These are phyloP conservation scores for Sugiyamaella pinicola DNA, from an alignment of 1,139 yeast species.

Conservation along the genomic window DNA sequence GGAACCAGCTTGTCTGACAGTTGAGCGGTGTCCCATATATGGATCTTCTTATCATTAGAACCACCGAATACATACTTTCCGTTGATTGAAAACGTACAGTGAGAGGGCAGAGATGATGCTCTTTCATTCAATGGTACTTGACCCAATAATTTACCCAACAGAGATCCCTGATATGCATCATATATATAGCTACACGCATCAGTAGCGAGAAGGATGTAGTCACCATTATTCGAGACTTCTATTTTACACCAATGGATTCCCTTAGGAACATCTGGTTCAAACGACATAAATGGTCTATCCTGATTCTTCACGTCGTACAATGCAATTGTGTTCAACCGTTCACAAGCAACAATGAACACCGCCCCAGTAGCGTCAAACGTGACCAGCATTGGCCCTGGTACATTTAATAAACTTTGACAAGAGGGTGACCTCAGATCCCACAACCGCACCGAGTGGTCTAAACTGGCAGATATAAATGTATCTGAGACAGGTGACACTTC, in stretches of 20 bases:
- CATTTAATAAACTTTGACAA: constrained; percentile 58
- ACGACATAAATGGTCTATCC: constrained; percentile 57
- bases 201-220: constrained; percentile 67
- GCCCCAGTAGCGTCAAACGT: constrained; percentile 85
- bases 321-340: constrained; percentile 50
- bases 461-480: constrained; percentile 65
- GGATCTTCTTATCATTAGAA: constrained; percentile 57
- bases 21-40: constrained; percentile 57
- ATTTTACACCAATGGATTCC: constrained; percentile 60
- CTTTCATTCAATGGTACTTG: constrained; percentile 45
- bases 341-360: constrained; percentile 72
- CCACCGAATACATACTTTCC: constrained; percentile 71
- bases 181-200: constrained; percentile 58
- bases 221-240: constrained; percentile 85
- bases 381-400: constrained; percentile 57
- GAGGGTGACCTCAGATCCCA: constrained; percentile 75
- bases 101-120: constrained; percentile 30
- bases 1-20: constrained; percentile 43
- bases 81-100: constrained; percentile 73
- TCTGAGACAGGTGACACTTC: constrained; percentile 78
- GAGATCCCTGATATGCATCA: constrained; percentile 71
- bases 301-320: constrained; percentile 63
- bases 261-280: constrained; percentile 43
- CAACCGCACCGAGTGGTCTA: constrained; percentile 76
- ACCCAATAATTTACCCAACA: constrained; percentile 55